phyloP scores from a whole-genome alignment of 176 grass and related monocot genomes.

The Cenchrus fungigraminus region DNA sequence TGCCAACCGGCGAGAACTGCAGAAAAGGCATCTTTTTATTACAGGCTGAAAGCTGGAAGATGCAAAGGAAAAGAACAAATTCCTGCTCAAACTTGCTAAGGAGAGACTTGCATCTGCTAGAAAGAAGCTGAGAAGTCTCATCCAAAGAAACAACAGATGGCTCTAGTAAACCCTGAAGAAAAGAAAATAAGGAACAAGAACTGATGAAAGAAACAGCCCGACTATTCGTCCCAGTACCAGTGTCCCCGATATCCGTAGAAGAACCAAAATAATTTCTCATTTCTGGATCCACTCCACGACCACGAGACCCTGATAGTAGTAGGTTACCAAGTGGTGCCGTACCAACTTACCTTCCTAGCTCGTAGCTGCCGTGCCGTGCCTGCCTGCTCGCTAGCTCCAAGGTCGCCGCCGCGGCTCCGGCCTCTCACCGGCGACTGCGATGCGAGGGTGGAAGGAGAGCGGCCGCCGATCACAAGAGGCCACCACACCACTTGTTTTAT shows the following conservation, averaged over 20 bases:
- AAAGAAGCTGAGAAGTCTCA: neutral
- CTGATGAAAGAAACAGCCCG: constrained; percentile 13
- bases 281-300: neutral
- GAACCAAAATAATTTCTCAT: neutral
- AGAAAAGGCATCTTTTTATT: neutral
- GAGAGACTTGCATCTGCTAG: neutral
- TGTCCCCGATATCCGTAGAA: neutral
- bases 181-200: constrained; percentile 4
- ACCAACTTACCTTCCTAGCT: too few relatives aligned
- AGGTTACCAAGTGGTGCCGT: neutral
- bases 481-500: constrained; percentile 34
- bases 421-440: neutral
- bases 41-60: neutral
- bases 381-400: neutral
- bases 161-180: constrained; percentile 8
- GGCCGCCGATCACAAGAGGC: constrained; percentile 19
- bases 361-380: too few relatives aligned
- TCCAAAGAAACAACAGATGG: constrained; percentile 4
- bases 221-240: neutral
- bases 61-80: constrained; percentile 2
- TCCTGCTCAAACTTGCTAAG: neutral
- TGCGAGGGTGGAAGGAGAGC: neutral
- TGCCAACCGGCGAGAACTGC: neutral
- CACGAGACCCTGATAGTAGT: neutral
- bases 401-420: neutral